These are phyloP conservation scores for Allantophomopsis lycopodina DNA, from an alignment of 2,329 filamentous ascomycete genomes.

Conservation along the genomic window DNA sequence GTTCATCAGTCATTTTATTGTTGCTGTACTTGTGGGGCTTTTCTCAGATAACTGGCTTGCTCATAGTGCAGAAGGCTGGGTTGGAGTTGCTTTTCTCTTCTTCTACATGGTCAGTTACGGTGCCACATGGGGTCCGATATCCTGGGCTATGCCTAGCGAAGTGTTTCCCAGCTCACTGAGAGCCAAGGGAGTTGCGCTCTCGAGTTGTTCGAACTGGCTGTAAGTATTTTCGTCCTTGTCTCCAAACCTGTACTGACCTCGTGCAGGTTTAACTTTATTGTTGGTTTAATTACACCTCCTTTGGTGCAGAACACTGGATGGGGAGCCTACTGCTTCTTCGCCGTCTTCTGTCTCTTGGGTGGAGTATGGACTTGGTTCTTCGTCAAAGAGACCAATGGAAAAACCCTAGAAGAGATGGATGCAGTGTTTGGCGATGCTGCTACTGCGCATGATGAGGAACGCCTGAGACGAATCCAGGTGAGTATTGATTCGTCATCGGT, in stretches of 20 bases:
- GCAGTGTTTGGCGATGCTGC: slow-evolving; percentile 12
- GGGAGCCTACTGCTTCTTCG: slow-evolving; percentile 43
- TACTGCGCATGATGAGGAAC: slow-evolving; percentile 2
- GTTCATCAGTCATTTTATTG: slow-evolving; percentile 31
- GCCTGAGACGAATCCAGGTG: slow-evolving; percentile 1
- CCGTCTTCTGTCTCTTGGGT: slow-evolving; percentile 32
- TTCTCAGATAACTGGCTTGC: slow-evolving; percentile 34
- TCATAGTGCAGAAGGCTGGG: slow-evolving; percentile 37
- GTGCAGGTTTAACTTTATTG: slow-evolving; percentile 22
- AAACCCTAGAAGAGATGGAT: slow-evolving; percentile 40
- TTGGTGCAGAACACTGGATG: slow-evolving; percentile 44
- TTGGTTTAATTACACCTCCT: slow-evolving; percentile 50
- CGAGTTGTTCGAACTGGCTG: slow-evolving; percentile 50
- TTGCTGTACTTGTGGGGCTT: slow-evolving; percentile 37
- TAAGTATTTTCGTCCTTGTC: slow-evolving; percentile 15
- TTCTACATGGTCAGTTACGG: slow-evolving; percentile 50
- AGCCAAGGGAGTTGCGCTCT: slow-evolving; percentile 52
- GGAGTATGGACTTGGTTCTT: slow-evolving; percentile 36
- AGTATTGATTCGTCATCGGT: neutral
- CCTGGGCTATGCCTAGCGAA: slow-evolving; percentile 33
- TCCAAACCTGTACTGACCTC: neutral
- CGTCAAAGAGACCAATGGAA: slow-evolving; percentile 41
- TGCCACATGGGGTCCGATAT: slow-evolving; percentile 8
- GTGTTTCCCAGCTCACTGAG: slow-evolving; percentile 48
- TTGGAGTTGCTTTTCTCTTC: slow-evolving; percentile 37